Percentiles rank a stretch among this genome's conserved stretches.
Evolutionary conservation across 495 filamentous ascomycete genomes (phyloP).

Genomic region (Lineolata rhizophorae): DNA sequence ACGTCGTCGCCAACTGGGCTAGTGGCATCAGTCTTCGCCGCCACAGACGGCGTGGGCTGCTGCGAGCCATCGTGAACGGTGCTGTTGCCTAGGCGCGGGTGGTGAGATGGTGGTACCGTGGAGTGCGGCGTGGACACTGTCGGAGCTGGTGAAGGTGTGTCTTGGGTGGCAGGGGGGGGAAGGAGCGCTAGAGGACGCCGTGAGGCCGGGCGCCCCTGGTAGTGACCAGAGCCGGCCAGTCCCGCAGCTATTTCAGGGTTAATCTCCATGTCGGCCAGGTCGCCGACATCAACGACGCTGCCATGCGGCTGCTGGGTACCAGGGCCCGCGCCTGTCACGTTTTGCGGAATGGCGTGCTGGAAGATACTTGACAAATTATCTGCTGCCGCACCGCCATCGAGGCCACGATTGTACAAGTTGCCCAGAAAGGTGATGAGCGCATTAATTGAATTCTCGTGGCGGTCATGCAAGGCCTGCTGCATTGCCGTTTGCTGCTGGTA

Average conservation of each 20-base stretch:
- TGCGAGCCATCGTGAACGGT: conserved; percentile 22
- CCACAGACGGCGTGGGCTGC: neutral
- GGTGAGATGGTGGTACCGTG: conserved; percentile 7
- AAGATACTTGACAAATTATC: conserved; percentile 20
- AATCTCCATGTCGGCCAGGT: conserved; percentile 10
- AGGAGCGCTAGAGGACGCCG: conserved; percentile 17
- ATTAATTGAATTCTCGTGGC: conserved; percentile 95
- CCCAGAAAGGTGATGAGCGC: conserved; percentile 92
- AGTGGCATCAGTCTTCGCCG: neutral
- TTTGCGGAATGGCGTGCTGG: conserved; percentile 15
- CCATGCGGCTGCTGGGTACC: conserved; percentile 14
- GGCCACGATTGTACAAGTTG: conserved; percentile 74
- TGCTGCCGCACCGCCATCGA: conserved; percentile 29
- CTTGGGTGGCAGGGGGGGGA: conserved; percentile 11
- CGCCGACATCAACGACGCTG: conserved; percentile 18
- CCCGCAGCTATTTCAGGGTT: no score
- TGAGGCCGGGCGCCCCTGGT: no score
- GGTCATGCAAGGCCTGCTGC: conserved; percentile 79
- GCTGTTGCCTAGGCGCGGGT: conserved; percentile 7
- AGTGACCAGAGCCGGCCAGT: no score
- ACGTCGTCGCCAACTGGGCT: neutral
- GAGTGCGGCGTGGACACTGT: conserved; percentile 7
- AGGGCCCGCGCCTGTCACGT: no score
- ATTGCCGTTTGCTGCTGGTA: conserved; percentile 78
- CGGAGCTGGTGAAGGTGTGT: conserved; percentile 1